phyloP scores from a whole-genome alignment of 2,329 filamentous ascomycete species.

The Penicillium brevicompactum region DNA sequence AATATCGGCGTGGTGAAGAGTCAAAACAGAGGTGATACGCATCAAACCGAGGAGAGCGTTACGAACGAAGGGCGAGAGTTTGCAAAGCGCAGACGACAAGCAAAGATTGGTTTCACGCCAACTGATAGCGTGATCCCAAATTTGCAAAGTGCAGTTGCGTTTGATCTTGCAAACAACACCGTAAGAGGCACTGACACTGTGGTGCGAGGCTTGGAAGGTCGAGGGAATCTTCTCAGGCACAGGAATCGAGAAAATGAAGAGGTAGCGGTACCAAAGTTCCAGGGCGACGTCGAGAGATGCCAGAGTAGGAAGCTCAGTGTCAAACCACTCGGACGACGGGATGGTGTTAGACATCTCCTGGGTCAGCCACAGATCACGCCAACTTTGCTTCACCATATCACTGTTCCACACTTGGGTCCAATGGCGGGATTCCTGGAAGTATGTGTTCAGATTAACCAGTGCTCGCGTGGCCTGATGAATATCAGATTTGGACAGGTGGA shows the following conservation, averaged over 20 bases:
- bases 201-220: conserved; percentile 66
- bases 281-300: conserved; percentile 40
- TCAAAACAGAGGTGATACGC: conserved; percentile 50
- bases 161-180: conserved; percentile 65
- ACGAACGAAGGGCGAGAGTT: conserved; percentile 53
- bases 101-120: conserved; percentile 60
- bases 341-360: conserved; percentile 46
- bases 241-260: conserved; percentile 60
- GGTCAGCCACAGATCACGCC: conserved; percentile 52
- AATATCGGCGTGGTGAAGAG: conserved; percentile 60
- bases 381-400: conserved; percentile 47
- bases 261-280: conserved; percentile 46
- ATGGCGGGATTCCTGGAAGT: conserved; percentile 53
- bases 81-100: conserved; percentile 53
- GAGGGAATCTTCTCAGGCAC: conserved; percentile 59
- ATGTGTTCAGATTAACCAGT: conserved; percentile 52
- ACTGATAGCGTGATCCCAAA: conserved; percentile 66
- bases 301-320: conserved; percentile 42
- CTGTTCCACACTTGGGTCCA: conserved; percentile 53
- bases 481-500: conserved; percentile 45
- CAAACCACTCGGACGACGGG: conserved; percentile 40
- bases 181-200: conserved; percentile 63
- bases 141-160: conserved; percentile 60
- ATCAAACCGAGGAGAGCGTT: conserved; percentile 52
- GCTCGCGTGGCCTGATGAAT: conserved; percentile 52